Evolutionary conservation across 73 alveolate genomes (phyloP).

Genomic region (Stentor coeruleus): DNA sequence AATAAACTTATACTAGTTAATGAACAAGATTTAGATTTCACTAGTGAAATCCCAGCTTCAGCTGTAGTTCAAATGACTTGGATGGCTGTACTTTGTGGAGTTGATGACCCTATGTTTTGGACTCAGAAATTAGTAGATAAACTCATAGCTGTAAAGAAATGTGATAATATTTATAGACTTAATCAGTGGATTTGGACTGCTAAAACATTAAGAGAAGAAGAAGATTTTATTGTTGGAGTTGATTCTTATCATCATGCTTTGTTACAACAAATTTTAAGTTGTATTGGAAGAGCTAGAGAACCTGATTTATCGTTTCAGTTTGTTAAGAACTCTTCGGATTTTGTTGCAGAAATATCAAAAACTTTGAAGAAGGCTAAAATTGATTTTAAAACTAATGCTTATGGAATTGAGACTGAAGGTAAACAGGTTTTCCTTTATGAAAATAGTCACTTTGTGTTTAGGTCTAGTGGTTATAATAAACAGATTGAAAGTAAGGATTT

Average conservation of each 20-base stretch:
- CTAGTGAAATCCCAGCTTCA: neutral
- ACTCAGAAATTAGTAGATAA: neutral
- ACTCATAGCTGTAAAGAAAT: neutral
- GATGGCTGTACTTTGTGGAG: neutral
- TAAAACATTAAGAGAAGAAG: slow-evolving; percentile 3
- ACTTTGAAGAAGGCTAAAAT: neutral
- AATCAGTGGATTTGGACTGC: slow-evolving; percentile 24
- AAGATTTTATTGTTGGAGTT: neutral
- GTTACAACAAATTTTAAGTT: neutral
- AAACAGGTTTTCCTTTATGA: neutral
- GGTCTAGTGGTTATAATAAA: neutral
- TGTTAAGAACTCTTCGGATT: neutral
- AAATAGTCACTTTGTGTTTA: neutral
- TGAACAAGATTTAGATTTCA: neutral
- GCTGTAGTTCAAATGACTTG: slow-evolving; percentile 19
- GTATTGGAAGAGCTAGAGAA: neutral
- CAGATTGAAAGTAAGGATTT: neutral
- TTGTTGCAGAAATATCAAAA: neutral
- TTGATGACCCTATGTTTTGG: neutral
- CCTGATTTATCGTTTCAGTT: neutral
- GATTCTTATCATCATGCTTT: neutral
- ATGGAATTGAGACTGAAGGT: neutral
- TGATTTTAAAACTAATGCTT: neutral
- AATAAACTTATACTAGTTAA: slow-evolving; percentile 18
- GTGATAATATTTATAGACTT: neutral